Evolutionary conservation across 2,329 filamentous ascomycete species (phyloP).

Genomic region (Clarireedia monteithiana): DNA sequence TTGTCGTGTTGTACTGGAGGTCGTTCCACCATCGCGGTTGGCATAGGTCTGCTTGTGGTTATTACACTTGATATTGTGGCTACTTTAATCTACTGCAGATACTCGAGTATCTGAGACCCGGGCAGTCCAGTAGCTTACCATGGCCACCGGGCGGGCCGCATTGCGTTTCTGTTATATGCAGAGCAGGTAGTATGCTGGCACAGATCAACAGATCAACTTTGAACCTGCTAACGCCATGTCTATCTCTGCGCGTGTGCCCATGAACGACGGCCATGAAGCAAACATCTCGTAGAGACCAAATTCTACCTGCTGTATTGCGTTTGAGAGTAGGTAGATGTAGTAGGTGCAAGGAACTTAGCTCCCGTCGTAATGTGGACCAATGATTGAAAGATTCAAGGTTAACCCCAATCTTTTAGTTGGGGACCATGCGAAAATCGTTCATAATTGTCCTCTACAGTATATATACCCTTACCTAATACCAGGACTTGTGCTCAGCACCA

Average conservation of each 20-base stretch:
- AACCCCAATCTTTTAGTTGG: background rate
- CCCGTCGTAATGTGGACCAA: conserved; percentile 1
- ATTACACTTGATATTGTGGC: background rate
- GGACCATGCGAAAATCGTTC: conserved; percentile 4
- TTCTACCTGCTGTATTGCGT: no score
- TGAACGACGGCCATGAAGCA: no score
- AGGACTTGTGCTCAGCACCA: no score
- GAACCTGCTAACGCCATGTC: background rate
- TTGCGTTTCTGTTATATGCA: no score
- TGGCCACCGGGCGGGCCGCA: no score
- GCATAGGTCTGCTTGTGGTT: background rate
- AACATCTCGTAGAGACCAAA: no score
- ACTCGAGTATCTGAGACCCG: background rate
- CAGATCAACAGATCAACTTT: background rate
- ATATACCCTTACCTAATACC: background rate
- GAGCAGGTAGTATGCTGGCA: background rate
- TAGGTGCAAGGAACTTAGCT: background rate
- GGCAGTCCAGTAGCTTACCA: no score
- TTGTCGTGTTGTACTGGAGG: background rate
- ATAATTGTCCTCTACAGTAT: background rate
- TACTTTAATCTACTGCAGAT: background rate
- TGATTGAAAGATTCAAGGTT: background rate
- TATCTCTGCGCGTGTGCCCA: no score
- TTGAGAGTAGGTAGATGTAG: background rate
- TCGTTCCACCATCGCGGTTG: background rate